Conservation (phyloP, 352 stramenopile genomes). For the Pythium phragmitis region DNA sequence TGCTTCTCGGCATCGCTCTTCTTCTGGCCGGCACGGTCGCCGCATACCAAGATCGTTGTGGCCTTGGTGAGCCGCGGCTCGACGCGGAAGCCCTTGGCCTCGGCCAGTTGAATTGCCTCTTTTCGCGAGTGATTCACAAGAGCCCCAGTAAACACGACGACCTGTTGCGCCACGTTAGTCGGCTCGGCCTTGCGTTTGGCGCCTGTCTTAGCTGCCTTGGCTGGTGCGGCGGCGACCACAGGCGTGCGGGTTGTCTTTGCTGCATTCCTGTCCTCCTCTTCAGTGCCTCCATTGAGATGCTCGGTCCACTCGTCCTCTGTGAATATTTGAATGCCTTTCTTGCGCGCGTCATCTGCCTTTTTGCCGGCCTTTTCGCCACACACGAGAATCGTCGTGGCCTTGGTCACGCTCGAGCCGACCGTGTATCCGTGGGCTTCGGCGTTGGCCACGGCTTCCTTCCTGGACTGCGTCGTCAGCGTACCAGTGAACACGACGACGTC, state of each 20-base stretch:
- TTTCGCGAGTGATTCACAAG: conserved; percentile 32
- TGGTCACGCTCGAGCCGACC: conserved; percentile 35
- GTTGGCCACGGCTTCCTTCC: conserved; percentile 33
- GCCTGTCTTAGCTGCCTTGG: neutral
- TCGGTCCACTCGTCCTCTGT: conserved; percentile 40
- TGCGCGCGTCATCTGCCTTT: conserved; percentile 44
- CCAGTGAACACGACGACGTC: conserved; percentile 52
- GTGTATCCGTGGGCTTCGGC: conserved; percentile 40
- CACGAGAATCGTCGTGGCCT: conserved; percentile 48
- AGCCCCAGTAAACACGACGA: conserved; percentile 35
- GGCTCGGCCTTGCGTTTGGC: conserved; percentile 27
- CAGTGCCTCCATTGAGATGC: conserved; percentile 1
- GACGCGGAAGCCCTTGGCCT: conserved; percentile 32
- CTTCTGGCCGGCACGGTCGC: conserved; percentile 33
- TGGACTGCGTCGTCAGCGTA: conserved; percentile 35
- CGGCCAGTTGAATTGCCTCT: conserved; percentile 26
- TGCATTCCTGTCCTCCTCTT: neutral
- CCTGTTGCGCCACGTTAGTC: neutral
- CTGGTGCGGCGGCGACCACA: neutral
- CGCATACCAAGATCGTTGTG: conserved; percentile 36
- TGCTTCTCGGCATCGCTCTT: conserved; percentile 34
- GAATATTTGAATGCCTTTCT: conserved; percentile 38
- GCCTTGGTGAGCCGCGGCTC: conserved; percentile 30
- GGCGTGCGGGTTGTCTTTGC: neutral
- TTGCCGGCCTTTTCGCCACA: conserved; percentile 54